Conservation (phyloP, 257 asterid species). For the Fraxinus anomala region DNA sequence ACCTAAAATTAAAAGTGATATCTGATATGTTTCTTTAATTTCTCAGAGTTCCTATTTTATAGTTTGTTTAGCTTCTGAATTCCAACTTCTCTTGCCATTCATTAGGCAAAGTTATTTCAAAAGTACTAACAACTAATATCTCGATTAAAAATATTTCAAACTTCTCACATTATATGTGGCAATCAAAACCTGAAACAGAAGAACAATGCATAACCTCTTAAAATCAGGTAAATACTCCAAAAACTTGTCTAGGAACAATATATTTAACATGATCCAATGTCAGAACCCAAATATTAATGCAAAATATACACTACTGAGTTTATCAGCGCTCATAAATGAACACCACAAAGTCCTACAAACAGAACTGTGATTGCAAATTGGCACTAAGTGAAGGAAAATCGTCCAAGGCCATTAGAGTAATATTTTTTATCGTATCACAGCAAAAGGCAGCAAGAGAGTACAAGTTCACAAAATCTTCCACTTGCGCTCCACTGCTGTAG, state of each 20-base stretch:
- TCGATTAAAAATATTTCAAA: too few species aligned
- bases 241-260: not conserved
- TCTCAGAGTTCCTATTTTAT: too few species aligned
- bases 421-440: not conserved
- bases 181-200: too few species aligned
- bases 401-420: not conserved
- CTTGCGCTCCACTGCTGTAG: constrained; percentile 66
- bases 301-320: not conserved
- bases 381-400: constrained; percentile 3
- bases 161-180: too few species aligned
- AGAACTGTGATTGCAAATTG: constrained; percentile 14
- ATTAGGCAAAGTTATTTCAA: too few species aligned
- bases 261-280: not conserved
- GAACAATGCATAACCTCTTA: not conserved
- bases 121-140: too few species aligned
- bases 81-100: too few species aligned
- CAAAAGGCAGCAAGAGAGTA: not conserved
- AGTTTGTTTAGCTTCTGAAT: too few species aligned
- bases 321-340: not conserved
- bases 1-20: too few species aligned
- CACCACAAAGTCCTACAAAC: not conserved
- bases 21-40: too few species aligned
- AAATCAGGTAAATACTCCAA: not conserved
- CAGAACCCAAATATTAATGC: not conserved
- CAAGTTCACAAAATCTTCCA: constrained; percentile 66